These are phyloP conservation scores for Protomyces lactucae-debilis DNA, from an alignment of 1,139 yeast genomes.

Conservation along the genomic window DNA sequence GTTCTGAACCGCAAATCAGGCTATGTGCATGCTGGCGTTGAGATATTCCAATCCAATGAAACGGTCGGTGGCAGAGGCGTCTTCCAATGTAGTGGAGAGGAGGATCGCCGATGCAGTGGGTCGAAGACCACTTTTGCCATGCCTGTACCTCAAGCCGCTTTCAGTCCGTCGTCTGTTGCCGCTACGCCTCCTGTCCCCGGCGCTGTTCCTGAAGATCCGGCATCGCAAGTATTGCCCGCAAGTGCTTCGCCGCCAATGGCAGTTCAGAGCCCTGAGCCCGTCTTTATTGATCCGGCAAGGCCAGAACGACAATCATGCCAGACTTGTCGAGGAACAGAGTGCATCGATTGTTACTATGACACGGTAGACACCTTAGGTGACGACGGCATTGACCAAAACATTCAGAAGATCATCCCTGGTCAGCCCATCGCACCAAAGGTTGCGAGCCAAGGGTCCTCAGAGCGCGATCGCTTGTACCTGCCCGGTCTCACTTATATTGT, in stretches of 20 bases:
- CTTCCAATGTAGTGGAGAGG: slow-evolving; percentile 11
- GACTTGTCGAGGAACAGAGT: slow-evolving; percentile 9
- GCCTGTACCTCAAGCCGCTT: not conserved
- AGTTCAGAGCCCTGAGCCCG: not conserved
- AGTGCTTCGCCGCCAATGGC: too few species aligned
- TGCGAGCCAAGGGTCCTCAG: not conserved
- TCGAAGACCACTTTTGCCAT: too few species aligned
- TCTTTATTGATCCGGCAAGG: not conserved
- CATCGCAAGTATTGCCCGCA: too few species aligned
- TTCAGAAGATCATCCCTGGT: not conserved
- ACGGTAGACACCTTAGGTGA: not conserved
- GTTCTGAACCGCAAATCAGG: not conserved
- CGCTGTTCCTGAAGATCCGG: not conserved
- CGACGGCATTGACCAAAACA: not conserved
- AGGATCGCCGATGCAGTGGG: slow-evolving; percentile 8
- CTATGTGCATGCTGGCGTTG: slow-evolving; percentile 15
- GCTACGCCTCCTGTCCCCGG: not conserved
- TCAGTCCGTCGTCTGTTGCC: not conserved
- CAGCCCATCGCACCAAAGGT: not conserved
- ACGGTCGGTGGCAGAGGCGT: not conserved
- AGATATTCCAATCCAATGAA: not conserved
- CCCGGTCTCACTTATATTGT: not conserved
- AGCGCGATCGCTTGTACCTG: not conserved
- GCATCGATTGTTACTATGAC: slow-evolving; percentile 11
- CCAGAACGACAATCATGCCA: not conserved